phyloP scores from a whole-genome alignment of 495 filamentous ascomycete species.

The Extremus antarcticus region DNA sequence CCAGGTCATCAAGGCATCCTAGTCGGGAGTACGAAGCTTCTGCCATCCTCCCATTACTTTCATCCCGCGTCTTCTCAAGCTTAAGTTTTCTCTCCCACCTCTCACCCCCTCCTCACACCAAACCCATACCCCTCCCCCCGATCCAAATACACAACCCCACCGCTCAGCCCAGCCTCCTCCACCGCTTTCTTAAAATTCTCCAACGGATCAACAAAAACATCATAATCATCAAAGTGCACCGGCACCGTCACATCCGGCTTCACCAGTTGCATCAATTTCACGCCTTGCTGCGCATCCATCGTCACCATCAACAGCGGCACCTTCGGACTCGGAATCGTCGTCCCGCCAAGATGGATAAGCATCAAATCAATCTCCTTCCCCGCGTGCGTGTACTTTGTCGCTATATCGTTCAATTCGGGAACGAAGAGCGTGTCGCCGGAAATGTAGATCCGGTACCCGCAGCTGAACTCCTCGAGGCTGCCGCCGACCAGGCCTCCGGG shows the following conservation, averaged over 20 bases:
- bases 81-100: no score
- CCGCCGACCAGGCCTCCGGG: no score
- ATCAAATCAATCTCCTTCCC: constrained; percentile 52
- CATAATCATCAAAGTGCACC: constrained; percentile 61
- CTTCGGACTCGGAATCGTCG: constrained; percentile 48
- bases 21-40: no score
- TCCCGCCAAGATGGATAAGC: constrained; percentile 57
- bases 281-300: constrained; percentile 57
- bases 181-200: constrained; percentile 51
- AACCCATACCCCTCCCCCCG: constrained; percentile 49
- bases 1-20: no score
- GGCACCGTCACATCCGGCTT: constrained; percentile 57
- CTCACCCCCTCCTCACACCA: constrained; percentile 5
- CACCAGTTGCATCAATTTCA: constrained; percentile 48
- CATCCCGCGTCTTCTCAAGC: no score
- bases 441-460: constrained; percentile 57
- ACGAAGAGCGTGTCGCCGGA: constrained; percentile 61
- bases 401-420: constrained; percentile 52
- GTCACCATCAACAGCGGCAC: constrained; percentile 57
- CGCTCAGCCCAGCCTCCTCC: constrained; percentile 37
- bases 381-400: constrained; percentile 32
- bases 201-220: constrained; percentile 48
- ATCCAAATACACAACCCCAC: constrained; percentile 52
- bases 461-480: constrained; percentile 35
- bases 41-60: no score